A percentile compares a stretch with the other conserved stretches of the same genome.
phyloP scores from a whole-genome alignment of 108 stramenopile species.

The Nitzschia sp. region DNA sequence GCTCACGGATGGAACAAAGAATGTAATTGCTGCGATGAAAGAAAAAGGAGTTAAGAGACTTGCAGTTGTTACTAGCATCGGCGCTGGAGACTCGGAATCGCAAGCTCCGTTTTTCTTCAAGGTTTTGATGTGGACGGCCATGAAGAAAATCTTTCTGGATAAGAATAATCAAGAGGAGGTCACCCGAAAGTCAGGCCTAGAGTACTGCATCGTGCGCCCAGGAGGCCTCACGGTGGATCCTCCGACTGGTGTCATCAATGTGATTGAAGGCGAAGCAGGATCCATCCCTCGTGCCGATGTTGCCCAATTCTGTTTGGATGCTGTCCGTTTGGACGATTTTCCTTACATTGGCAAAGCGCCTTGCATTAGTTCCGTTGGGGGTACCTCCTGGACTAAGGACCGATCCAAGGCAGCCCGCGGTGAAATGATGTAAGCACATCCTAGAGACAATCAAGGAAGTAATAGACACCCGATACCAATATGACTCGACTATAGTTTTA shows the following conservation, averaged over 20 bases:
- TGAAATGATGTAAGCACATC: constrained; percentile 35
- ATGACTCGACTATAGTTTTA: background rate
- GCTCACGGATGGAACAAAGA: constrained; percentile 94
- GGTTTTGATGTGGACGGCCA: constrained; percentile 95
- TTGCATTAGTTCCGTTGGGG: constrained; percentile 94
- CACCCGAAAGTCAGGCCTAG: constrained; percentile 76
- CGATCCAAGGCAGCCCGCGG: constrained; percentile 82
- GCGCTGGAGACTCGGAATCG: constrained; percentile 93
- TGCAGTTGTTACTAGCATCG: constrained; percentile 95
- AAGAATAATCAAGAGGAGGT: constrained; percentile 97
- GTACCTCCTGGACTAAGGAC: constrained; percentile 96
- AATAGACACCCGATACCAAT: background rate
- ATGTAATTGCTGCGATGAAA: constrained; percentile 93
- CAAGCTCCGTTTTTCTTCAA: constrained; percentile 95
- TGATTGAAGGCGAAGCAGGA: constrained; percentile 96
- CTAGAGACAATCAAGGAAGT: background rate
- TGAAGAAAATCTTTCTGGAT: constrained; percentile 96
- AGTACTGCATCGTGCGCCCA: constrained; percentile 95
- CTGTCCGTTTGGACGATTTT: constrained; percentile 86
- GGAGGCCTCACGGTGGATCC: constrained; percentile 95
- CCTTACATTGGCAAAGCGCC: constrained; percentile 92
- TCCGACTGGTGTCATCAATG: constrained; percentile 97
- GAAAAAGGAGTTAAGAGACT: constrained; percentile 87
- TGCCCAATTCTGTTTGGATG: constrained; percentile 95
- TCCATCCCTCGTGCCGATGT: constrained; percentile 95